Evolutionary conservation across 2,329 filamentous ascomycete species (phyloP).

Genomic region (Aspergillus sp.): DNA sequence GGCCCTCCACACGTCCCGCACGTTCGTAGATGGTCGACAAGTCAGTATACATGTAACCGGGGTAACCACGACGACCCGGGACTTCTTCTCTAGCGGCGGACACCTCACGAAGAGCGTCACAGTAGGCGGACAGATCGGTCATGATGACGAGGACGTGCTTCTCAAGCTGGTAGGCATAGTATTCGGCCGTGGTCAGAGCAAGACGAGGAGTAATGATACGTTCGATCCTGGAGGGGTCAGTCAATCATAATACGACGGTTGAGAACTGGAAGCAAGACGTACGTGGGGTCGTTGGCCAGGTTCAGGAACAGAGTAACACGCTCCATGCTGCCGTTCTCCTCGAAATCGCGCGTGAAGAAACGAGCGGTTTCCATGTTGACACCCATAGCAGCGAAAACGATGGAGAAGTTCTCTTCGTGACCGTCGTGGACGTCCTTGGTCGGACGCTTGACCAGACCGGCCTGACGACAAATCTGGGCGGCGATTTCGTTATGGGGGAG

Average conservation of each 20-base stretch:
- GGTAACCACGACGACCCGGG: constrained; percentile 97
- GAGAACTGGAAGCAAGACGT: constrained; percentile 39
- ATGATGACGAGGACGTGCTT: constrained; percentile 99
- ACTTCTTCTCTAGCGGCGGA: constrained; percentile 98
- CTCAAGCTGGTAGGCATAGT: constrained; percentile 99
- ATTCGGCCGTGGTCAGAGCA: constrained; percentile 95
- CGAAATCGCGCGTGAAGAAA: constrained; percentile 98
- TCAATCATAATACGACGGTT: not conserved
- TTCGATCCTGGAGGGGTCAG: constrained; percentile 69
- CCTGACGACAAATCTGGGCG: constrained; percentile 97
- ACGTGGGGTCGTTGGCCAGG: constrained; percentile 98
- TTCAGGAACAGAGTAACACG: constrained; percentile 97
- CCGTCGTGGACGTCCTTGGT: constrained; percentile 96
- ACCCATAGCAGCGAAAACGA: constrained; percentile 99
- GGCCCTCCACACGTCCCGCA: constrained; percentile 92
- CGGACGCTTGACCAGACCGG: constrained; percentile 84
- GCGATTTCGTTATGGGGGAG: constrained; percentile 99
- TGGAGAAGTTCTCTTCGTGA: constrained; percentile 99
- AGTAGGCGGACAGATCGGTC: constrained; percentile 96
- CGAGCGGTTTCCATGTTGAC: constrained; percentile 98
- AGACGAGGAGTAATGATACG: constrained; percentile 99
- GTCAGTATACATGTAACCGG: constrained; percentile 99
- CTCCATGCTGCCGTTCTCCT: constrained; percentile 98
- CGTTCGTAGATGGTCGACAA: constrained; percentile 99
- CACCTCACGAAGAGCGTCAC: constrained; percentile 97